These are phyloP conservation scores for Persicaria maculosa DNA, from an alignment of 148 eudicot genomes.

Conservation along the genomic window DNA sequence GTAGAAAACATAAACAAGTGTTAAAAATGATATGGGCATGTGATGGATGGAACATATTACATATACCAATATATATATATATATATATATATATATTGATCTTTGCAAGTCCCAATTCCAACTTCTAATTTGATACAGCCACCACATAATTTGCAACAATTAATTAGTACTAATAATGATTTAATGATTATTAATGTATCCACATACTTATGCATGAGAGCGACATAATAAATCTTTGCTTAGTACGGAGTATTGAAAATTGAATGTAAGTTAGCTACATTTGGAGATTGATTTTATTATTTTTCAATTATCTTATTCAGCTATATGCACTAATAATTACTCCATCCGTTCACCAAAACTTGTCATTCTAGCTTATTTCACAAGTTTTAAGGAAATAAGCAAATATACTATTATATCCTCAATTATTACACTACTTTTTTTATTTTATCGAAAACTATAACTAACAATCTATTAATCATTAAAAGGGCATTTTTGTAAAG, in stretches of 20 bases:
- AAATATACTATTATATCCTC: too few species aligned
- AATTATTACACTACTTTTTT: too few species aligned
- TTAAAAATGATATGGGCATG: conserved; percentile 1
- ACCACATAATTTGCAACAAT: not conserved
- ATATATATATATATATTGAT: not conserved
- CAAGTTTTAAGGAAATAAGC: too few species aligned
- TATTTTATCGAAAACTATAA: too few species aligned
- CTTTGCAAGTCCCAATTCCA: not conserved
- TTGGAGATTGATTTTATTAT: too few species aligned
- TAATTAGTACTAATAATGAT: not conserved
- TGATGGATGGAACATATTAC: not conserved
- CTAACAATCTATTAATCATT: too few species aligned
- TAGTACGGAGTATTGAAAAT: not conserved
- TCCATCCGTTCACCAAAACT: too few species aligned
- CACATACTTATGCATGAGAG: not conserved
- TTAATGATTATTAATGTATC: conserved; percentile 1
- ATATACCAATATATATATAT: too few species aligned
- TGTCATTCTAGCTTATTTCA: too few species aligned
- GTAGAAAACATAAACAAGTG: not conserved
- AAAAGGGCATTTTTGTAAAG: too few species aligned
- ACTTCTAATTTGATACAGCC: not conserved
- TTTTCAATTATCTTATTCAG: too few species aligned
- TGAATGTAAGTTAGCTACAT: not conserved
- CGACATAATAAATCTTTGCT: not conserved
- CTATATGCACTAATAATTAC: too few species aligned